These are phyloP conservation scores for Arachis hypogaea DNA, from an alignment of 306 rosid species.

Conservation along the genomic window DNA sequence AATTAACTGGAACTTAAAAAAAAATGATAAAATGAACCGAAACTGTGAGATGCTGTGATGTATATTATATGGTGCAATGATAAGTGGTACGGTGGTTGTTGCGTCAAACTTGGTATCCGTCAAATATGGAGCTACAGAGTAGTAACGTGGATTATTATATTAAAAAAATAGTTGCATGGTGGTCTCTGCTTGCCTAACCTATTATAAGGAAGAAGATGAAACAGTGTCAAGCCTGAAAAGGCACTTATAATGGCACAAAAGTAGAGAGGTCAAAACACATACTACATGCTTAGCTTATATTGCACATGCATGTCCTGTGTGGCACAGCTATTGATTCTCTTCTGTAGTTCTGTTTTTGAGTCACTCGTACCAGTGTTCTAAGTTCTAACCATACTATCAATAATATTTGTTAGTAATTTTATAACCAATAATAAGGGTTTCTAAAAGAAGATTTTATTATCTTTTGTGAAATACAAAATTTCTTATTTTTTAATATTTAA, in stretches of 20 bases:
- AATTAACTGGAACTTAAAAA: too few relatives aligned
- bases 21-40: neutral
- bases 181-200: neutral
- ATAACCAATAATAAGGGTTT: too few relatives aligned
- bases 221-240: neutral
- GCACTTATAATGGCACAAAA: constrained; percentile 2
- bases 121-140: neutral
- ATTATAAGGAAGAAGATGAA: neutral
- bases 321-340: neutral
- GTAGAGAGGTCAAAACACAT: neutral
- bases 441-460: too few relatives aligned
- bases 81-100: neutral
- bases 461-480: too few relatives aligned
- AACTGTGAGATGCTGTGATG: neutral
- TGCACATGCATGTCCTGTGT: constrained; percentile 2
- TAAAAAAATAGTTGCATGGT: neutral
- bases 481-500: too few relatives aligned
- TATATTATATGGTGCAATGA: neutral
- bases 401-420: too few relatives aligned
- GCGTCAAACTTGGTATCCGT: neutral
- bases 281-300: neutral
- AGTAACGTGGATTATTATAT: neutral
- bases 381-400: too few relatives aligned
- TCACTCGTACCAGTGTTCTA: neutral
- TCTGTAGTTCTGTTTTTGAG: neutral